A percentile compares a stretch with the other conserved stretches of the same genome.
Conservation (phyloP, 2,329 filamentous ascomycete genomes). For the Cryphonectria nitschkei region DNA sequence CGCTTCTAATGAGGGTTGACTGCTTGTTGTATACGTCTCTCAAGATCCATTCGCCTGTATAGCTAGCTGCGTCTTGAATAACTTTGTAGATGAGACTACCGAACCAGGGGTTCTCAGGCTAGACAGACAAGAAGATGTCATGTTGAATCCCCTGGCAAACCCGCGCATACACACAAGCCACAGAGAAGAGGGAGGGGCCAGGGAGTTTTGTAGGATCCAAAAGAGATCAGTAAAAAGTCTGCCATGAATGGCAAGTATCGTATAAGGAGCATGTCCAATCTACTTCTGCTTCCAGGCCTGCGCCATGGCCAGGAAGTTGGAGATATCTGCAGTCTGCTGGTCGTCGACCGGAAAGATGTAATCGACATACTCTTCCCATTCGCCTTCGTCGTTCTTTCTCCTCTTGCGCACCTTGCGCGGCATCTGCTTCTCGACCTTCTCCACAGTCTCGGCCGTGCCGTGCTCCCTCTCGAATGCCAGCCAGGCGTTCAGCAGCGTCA, state of each 20-base stretch:
- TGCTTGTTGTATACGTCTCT: too few relatives aligned
- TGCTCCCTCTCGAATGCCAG: conserved; percentile 88
- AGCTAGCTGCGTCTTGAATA: too few relatives aligned
- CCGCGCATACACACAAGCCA: not conserved
- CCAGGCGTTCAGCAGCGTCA: conserved; percentile 89
- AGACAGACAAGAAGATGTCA: not conserved
- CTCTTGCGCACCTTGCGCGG: conserved; percentile 90
- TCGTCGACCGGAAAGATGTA: conserved; percentile 98
- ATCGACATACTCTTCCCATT: conserved; percentile 95
- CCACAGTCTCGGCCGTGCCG: conserved; percentile 73
- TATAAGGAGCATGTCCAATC: not conserved
- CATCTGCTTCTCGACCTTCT: conserved; percentile 90
- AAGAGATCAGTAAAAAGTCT: not conserved
- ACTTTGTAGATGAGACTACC: too few relatives aligned
- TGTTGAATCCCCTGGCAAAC: not conserved
- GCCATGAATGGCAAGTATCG: not conserved
- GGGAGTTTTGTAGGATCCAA: not conserved
- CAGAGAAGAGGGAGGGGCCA: too few relatives aligned
- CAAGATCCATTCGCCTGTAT: too few relatives aligned
- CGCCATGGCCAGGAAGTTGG: conserved; percentile 82
- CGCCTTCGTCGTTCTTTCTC: conserved; percentile 87
- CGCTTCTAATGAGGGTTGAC: not conserved
- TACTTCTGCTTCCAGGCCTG: conserved; percentile 80
- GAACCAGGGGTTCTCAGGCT: not conserved
- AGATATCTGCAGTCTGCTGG: conserved; percentile 79